Conservation (phyloP, 1,284 basidiomycete genomes). For the Melampsora larici-populina region DNA sequence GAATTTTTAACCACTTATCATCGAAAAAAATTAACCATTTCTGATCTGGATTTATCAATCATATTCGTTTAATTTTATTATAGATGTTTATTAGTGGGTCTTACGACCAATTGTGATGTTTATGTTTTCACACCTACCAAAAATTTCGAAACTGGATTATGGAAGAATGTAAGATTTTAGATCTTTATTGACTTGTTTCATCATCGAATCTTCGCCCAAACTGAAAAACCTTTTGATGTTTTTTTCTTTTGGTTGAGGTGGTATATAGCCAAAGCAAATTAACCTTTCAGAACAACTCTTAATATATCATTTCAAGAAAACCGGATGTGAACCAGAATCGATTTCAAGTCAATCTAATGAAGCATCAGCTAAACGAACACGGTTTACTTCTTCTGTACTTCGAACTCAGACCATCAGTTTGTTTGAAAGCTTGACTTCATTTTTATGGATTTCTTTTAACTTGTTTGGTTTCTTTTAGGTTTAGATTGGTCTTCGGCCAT, state of each 20-base stretch:
- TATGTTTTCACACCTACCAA: conserved; percentile 7
- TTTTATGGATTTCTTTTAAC: background rate
- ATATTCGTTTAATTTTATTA: too few relatives aligned
- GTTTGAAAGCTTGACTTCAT: too few relatives aligned
- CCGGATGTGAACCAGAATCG: conserved; percentile 10
- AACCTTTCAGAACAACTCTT: conserved; percentile 36
- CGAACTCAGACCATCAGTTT: conserved; percentile 33
- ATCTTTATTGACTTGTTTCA: too few relatives aligned
- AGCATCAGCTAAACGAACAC: background rate
- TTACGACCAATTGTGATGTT: conserved; percentile 36
- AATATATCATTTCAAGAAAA: background rate
- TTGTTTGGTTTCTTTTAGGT: conserved; percentile 7
- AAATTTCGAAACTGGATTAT: conserved; percentile 23
- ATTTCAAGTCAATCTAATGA: background rate
- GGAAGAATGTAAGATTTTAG: conserved; percentile 31
- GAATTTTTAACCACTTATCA: too few relatives aligned
- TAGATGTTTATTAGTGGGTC: conserved; percentile 16
- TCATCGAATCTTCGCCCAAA: background rate
- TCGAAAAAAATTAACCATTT: too few relatives aligned
- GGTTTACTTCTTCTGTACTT: conserved; percentile 16
- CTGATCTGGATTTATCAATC: too few relatives aligned
- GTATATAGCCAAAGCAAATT: background rate
- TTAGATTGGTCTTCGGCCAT: conserved; percentile 18
- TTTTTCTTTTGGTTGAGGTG: background rate
- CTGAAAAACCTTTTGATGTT: too few relatives aligned